Conservation (phyloP, 331 rosid genomes). For the Saraca asoca region DNA sequence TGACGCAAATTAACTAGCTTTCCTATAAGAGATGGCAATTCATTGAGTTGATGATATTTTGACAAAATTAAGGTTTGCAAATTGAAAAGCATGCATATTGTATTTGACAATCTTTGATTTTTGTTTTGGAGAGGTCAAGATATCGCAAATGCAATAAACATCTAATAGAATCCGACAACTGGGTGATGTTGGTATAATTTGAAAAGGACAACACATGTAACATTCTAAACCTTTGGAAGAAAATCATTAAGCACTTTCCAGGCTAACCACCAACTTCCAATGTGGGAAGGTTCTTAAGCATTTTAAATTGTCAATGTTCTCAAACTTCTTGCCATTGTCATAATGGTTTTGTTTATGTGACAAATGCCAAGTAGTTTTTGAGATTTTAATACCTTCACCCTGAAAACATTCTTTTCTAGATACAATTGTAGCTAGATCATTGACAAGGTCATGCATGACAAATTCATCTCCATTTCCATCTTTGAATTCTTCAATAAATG, state of each 20-base stretch:
- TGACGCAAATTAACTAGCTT: background rate
- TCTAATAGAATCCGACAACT: background rate
- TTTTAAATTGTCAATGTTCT: background rate
- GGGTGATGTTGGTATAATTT: background rate
- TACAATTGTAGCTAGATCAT: constrained; percentile 5
- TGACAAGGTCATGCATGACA: constrained; percentile 24
- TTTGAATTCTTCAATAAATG: background rate
- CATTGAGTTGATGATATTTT: background rate
- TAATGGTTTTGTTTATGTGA: background rate
- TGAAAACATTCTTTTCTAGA: background rate
- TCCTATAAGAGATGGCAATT: background rate
- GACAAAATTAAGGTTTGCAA: background rate
- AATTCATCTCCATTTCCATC: background rate
- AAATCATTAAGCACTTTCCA: constrained; percentile 11
- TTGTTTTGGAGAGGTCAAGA: background rate
- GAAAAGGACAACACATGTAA: background rate
- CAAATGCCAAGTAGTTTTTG: background rate
- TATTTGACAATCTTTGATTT: background rate
- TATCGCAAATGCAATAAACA: background rate
- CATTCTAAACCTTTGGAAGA: background rate
- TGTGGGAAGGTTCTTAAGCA: constrained; percentile 7
- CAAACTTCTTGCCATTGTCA: background rate
- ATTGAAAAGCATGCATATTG: background rate
- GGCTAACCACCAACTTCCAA: background rate
- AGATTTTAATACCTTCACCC: background rate